Base-by-base conservation (phyloP, 169 alveolate genomes). In the Eimeria necatrix region DNA sequence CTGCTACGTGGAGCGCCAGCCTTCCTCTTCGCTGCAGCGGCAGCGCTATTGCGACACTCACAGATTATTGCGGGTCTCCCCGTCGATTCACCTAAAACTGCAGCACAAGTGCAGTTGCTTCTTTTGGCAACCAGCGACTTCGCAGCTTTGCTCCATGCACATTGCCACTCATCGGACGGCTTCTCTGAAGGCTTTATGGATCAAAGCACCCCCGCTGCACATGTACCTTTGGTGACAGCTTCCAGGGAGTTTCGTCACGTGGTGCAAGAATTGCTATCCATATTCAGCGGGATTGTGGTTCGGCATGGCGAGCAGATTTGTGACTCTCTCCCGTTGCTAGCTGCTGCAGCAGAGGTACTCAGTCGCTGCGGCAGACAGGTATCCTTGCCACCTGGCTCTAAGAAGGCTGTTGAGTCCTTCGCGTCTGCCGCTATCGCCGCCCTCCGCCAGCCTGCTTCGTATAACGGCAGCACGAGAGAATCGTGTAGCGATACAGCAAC, bases 101-200 rank as follows among this genome's bases (percentile, higher is more conserved):
- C 91, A 83, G 91, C 59, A 56, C 91, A 83, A 16, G 53, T 83
- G 76, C 91, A 83, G 91, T 74, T 83, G 74, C 74, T 83, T 52
- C 91, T 83, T 5, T 56, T 83, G 76, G 91, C 76, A 12, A 12
- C 91, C 8, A 53, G 91, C 76, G 91, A 83, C 46, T 83, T 83
- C 26, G 91, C 91, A 52, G 41, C 91, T 56, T 74, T 83, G 76
- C 91, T 83, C 74, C 91, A 83, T 24, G 91, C 91, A 52, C 91
- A 83, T 74, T 83, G 91, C 74, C n/a, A 20, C 56, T 83, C 48
- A 8, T 10, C 80, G 16, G 80, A 24, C 0, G 80, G 80, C 80
- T 18, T 24, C 26, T 22, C 46, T 18, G 80, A 32, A 68, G 32
- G 46, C n/a, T 14, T 10, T 59, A n/a, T 16, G 70, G 18, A 59